These are phyloP conservation scores for Fraxinus angustifolia DNA, from an alignment of 305 asterid species.

Conservation along the genomic window DNA sequence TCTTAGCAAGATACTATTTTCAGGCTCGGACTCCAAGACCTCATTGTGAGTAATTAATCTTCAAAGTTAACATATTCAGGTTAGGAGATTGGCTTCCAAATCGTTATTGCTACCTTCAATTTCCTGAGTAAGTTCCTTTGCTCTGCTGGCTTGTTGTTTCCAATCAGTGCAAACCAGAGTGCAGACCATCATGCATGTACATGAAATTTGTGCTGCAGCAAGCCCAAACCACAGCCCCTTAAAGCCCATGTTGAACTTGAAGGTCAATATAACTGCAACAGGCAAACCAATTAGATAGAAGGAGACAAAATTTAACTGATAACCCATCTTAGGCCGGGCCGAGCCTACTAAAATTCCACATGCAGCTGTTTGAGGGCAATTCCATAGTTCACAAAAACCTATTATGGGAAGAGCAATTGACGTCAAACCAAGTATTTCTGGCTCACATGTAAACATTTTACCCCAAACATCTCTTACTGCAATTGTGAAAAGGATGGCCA, in stretches of 20 bases:
- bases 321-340: constrained; percentile 49
- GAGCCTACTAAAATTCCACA: constrained; percentile 52
- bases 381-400: constrained; percentile 55
- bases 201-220: constrained; percentile 52
- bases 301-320: constrained; percentile 38
- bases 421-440: constrained; percentile 42
- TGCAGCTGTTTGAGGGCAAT: constrained; percentile 53
- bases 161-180: constrained; percentile 48
- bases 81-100: constrained; percentile 39
- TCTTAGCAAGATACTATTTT: background rate
- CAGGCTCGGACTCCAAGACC: constrained; percentile 1
- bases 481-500: constrained; percentile 40
- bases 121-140: constrained; percentile 40
- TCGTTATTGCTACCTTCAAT: constrained; percentile 27
- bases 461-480: constrained; percentile 53
- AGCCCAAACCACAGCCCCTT: constrained; percentile 56
- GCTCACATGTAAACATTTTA: constrained; percentile 39
- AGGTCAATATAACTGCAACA: constrained; percentile 42
- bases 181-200: constrained; percentile 47
- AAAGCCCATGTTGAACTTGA: constrained; percentile 47
- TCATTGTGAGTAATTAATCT: constrained; percentile 16
- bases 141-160: constrained; percentile 49
- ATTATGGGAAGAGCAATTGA: constrained; percentile 48
- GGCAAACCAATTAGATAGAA: constrained; percentile 60
- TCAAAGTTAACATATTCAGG: constrained; percentile 27